A percentile compares a stretch with the other conserved stretches of the same genome.
Conservation (phyloP, 2,329 filamentous ascomycete genomes). For the Talaromyces sp. region DNA sequence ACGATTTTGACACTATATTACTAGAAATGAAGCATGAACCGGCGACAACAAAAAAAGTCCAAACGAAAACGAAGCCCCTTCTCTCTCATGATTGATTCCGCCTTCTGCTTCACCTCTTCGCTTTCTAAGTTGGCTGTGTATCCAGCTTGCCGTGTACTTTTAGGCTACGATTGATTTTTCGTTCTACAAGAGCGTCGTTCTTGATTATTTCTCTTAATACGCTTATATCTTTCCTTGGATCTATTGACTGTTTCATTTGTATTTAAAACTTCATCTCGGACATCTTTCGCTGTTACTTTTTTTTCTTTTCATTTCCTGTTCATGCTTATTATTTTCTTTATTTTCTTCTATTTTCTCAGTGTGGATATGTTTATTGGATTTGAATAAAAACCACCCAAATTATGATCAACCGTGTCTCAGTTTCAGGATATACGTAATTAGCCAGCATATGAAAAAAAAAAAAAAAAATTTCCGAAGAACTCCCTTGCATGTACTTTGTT, state of each 20-base stretch:
- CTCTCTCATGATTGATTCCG: not conserved
- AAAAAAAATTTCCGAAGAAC: not conserved
- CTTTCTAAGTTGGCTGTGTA: not conserved
- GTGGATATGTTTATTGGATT: not conserved
- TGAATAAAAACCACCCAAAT: not conserved
- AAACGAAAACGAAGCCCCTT: not conserved
- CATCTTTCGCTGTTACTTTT: not conserved
- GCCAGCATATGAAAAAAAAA: not conserved
- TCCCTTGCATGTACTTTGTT: not conserved
- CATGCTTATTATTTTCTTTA: not conserved
- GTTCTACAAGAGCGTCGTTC: not conserved
- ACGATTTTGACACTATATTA: not conserved
- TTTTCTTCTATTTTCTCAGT: not conserved
- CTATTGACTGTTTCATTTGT: constrained; percentile 1
- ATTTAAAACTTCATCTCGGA: constrained; percentile 4
- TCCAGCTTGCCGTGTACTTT: constrained; percentile 6
- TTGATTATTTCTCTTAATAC: constrained; percentile 3
- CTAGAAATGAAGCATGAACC: not conserved
- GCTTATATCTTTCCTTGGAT: constrained; percentile 5
- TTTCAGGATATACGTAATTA: not conserved
- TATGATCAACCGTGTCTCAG: not conserved
- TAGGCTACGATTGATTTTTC: not conserved
- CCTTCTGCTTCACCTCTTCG: not conserved
- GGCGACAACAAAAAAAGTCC: not conserved
- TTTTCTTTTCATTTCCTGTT: not conserved